Conservation (phyloP, 1,139 yeast species). For the Blastobotrys indianensis region DNA sequence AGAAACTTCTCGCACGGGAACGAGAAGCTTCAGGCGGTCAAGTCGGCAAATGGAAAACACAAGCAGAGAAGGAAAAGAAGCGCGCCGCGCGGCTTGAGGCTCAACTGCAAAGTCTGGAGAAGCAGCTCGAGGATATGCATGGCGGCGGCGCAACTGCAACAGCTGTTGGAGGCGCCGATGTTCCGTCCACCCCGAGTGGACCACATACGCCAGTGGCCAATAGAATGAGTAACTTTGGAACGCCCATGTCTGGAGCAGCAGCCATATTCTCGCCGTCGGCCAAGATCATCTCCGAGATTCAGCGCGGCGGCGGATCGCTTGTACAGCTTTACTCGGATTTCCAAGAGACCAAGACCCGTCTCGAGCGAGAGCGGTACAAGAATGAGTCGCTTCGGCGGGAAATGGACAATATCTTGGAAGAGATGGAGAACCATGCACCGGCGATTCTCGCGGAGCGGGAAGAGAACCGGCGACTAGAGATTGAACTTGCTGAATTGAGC, state of each 20-base stretch:
- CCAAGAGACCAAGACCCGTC: constrained; percentile 53
- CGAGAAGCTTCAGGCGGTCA: constrained; percentile 31
- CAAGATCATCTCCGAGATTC: constrained; percentile 41
- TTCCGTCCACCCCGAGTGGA: constrained; percentile 5
- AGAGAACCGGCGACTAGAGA: constrained; percentile 44
- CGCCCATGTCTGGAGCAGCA: constrained; percentile 15
- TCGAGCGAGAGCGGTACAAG: constrained; percentile 64
- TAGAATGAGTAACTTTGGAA: constrained; percentile 1
- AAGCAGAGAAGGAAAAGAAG: constrained; percentile 27
- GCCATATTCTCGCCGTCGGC: constrained; percentile 41
- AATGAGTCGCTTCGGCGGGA: constrained; percentile 67
- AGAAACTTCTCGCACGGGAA: constrained; percentile 39
- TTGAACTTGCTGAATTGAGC: constrained; percentile 47
- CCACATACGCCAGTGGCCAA: constrained; percentile 17
- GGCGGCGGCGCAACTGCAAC: constrained; percentile 11
- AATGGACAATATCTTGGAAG: constrained; percentile 63
- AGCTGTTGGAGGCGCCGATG: constrained; percentile 6
- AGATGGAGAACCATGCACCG: constrained; percentile 78
- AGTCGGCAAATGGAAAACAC: constrained; percentile 28
- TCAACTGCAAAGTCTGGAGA: constrained; percentile 30
- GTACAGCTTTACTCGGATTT: constrained; percentile 67
- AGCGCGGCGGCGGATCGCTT: constrained; percentile 54
- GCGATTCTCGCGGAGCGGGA: constrained; percentile 62
- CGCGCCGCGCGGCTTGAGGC: constrained; percentile 27
- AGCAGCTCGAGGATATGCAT: constrained; percentile 27